Evolutionary conservation across 2,329 filamentous ascomycete genomes (phyloP).

Genomic region (Metarhizium anisopliae): DNA sequence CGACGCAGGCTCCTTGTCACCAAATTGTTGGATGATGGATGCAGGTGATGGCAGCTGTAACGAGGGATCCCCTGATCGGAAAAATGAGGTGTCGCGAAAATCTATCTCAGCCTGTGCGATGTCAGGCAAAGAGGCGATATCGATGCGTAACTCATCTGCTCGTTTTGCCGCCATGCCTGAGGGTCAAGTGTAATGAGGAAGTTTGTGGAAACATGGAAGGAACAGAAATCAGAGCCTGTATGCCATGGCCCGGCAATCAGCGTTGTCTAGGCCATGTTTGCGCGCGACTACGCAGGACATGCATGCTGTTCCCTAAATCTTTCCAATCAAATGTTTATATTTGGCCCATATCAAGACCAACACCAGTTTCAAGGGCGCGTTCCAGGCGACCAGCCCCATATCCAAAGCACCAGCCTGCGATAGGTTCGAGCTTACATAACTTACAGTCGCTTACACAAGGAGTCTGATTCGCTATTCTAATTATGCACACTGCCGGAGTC

Average conservation of each 20-base stretch:
- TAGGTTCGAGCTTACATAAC: no score
- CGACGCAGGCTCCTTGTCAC: not conserved
- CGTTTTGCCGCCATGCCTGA: not conserved
- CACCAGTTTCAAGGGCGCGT: no score
- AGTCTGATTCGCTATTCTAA: no score
- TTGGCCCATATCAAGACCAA: no score
- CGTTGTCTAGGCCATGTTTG: not conserved
- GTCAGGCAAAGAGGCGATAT: not conserved
- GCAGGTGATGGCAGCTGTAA: not conserved
- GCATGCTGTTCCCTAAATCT: no score
- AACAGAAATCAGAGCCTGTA: not conserved
- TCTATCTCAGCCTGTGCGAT: not conserved
- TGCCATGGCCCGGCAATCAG: not conserved
- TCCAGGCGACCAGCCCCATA: no score
- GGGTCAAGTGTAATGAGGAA: not conserved
- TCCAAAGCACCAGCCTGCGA: no score
- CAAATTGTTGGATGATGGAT: not conserved
- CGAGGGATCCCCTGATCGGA: not conserved
- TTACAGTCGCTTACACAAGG: no score
- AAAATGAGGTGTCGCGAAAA: conserved; percentile 2
- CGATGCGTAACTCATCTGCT: not conserved
- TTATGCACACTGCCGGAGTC: no score
- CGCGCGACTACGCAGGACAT: not conserved
- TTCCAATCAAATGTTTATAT: no score
- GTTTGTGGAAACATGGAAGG: not conserved